phyloP scores from a whole-genome alignment of 441 rosid genomes.

The Gossypium schwendimanii region DNA sequence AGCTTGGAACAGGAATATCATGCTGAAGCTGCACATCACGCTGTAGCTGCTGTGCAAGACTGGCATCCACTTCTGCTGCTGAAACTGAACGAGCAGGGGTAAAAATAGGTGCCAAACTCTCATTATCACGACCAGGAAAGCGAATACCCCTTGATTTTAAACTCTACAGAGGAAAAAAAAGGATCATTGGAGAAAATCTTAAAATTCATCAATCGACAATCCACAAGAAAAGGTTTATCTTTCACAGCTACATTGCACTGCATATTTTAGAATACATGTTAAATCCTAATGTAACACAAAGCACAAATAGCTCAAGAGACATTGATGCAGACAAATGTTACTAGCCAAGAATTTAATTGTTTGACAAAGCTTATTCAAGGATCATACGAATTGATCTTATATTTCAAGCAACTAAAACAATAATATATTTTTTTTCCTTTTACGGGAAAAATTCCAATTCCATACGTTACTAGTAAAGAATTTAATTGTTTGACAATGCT shows the following conservation, averaged over 20 bases:
- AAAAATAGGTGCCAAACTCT: constrained; percentile 90
- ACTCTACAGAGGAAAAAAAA: constrained; percentile 38
- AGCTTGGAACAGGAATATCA: constrained; percentile 49
- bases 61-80: constrained; percentile 49
- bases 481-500: not conserved
- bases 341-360: not conserved
- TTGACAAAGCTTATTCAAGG: not conserved
- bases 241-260: not conserved
- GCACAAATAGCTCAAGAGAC: not conserved
- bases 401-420: not conserved
- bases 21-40: constrained; percentile 36
- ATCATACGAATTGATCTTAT: not conserved
- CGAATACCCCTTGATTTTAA: constrained; percentile 81
- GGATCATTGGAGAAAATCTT: constrained; percentile 6
- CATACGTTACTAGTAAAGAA: not conserved
- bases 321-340: not conserved
- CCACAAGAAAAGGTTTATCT: not conserved
- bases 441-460: not conserved
- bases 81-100: constrained; percentile 83
- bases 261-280: not conserved
- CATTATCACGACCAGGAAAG: constrained; percentile 94
- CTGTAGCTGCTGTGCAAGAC: constrained; percentile 38
- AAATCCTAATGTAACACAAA: not conserved
- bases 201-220: not conserved
- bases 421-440: not conserved